Base-by-base conservation (phyloP, 345 rosid species). In the Noccaea bulbosa region DNA sequence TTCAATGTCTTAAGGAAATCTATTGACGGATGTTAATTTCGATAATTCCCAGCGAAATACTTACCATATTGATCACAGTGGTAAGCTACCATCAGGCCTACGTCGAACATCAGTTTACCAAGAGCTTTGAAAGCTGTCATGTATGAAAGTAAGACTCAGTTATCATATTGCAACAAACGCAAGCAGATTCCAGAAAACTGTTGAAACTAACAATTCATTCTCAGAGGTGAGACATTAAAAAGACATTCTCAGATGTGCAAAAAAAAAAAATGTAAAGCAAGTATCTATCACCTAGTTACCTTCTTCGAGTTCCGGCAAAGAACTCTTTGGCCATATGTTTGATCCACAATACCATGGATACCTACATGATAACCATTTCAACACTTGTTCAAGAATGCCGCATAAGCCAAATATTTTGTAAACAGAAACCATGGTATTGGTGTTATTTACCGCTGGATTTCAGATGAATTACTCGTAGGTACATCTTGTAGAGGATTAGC, bases 51-150 rank as follows among this genome's bases (percentile, higher is more conserved):
- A 37, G 20, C 7, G 14, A 69, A 15, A 44, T 34, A 49, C 76
- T 53, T 85, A 90, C 98, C 97, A 69, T 87, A 90, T 75, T 27
- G 86, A 82, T 88, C 96, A 30, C 98, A 93, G 78, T 93, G 98
- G 82, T 83, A 79, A 52, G 94, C 97, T 71, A 90, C 73, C 96
- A 86, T 69, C 79, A 82, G 57, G 39, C 98, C 98, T 60, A 90
- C 92, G 76, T 90, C 89, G 67, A 81, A 65, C 69, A 90, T 86
- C 79, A 87, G 82, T 80, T 87, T 88, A 53, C 92, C 97, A 60
- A 93, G 86, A 60, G 85, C 87, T 85, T 88, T 93, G 81, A 93
- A 91, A 81, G 93, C 97, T 91, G 77, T 56, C 77, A 55, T 72
- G 45, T 38, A 41, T 40, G 34, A 17, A 71, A 61, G 54, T 22